These are phyloP conservation scores for Hypoxylon sp. DNA, from an alignment of 2,329 filamentous ascomycete species.

Conservation along the genomic window DNA sequence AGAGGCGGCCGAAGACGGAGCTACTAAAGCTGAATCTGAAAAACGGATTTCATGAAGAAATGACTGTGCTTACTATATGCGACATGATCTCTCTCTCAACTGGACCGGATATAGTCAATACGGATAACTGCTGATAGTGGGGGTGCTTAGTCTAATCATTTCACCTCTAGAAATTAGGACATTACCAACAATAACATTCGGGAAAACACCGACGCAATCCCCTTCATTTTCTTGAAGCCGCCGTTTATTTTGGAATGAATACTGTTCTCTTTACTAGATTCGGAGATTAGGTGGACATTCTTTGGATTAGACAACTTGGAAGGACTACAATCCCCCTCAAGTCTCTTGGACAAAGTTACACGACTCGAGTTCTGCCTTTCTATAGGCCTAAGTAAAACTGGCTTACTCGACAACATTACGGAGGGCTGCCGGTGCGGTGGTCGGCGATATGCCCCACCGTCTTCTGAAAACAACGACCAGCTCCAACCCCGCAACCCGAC, in stretches of 20 bases:
- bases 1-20: constrained; percentile 40
- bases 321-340: constrained; percentile 2
- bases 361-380: constrained; percentile 22
- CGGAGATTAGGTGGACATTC: constrained; percentile 10
- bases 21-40: constrained; percentile 12
- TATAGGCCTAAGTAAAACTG: constrained; percentile 33
- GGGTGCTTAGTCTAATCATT: constrained; percentile 23
- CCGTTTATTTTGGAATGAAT: constrained; percentile 8
- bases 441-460: constrained; percentile 52
- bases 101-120: constrained; percentile 3
- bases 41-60: background rate
- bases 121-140: constrained; percentile 15
- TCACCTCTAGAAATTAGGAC: constrained; percentile 27
- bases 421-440: constrained; percentile 49
- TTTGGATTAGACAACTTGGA: constrained; percentile 18
- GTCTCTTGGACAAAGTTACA: constrained; percentile 19
- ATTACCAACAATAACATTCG: constrained; percentile 32
- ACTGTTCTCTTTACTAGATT: background rate
- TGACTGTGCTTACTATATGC: constrained; percentile 34
- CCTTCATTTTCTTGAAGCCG: constrained; percentile 1
- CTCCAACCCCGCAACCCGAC: constrained; percentile 53
- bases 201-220: constrained; percentile 9
- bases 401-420: constrained; percentile 49
- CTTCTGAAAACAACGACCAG: constrained; percentile 38
- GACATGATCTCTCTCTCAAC: constrained; percentile 15